Evolutionary conservation across 2,329 filamentous ascomycete genomes (phyloP).

Genomic region (Fusarium phyllophilum): DNA sequence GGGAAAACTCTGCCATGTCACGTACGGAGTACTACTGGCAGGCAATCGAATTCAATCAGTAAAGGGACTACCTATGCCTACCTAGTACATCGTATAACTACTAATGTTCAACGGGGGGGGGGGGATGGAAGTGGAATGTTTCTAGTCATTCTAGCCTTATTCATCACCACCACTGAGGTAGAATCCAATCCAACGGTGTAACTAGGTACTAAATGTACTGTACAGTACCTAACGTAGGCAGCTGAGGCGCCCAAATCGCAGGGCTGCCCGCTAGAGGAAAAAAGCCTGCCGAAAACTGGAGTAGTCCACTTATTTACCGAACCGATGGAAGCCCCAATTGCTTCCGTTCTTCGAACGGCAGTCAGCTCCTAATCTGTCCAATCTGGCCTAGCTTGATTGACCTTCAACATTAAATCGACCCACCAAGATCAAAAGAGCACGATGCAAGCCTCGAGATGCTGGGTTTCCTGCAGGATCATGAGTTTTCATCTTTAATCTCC

Average conservation of each 20-base stretch:
- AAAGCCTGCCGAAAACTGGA: background rate
- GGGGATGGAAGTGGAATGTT: background rate
- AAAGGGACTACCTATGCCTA: background rate
- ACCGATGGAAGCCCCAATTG: slow-evolving; percentile 21
- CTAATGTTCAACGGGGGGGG: background rate
- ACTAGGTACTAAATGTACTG: background rate
- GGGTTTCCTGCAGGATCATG: slow-evolving; percentile 19
- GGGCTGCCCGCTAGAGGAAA: background rate
- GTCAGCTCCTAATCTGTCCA: slow-evolving; percentile 20
- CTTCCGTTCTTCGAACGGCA: slow-evolving; percentile 16
- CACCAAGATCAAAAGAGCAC: slow-evolving; percentile 6
- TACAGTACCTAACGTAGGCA: background rate
- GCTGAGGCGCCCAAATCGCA: background rate
- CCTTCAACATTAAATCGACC: slow-evolving; percentile 17
- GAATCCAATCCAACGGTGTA: slow-evolving; percentile 3
- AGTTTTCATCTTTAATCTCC: slow-evolving; percentile 10
- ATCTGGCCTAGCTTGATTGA: slow-evolving; percentile 23
- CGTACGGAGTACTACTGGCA: background rate
- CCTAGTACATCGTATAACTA: background rate
- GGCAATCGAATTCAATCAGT: background rate
- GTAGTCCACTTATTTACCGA: slow-evolving; percentile 1
- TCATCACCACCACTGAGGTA: slow-evolving; percentile 14
- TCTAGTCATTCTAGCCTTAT: slow-evolving; percentile 9
- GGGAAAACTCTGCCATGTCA: background rate
- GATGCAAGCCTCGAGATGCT: slow-evolving; percentile 4